Conservation (phyloP, 164 flowering plant species). For the Tetrastigma voinierianum region DNA sequence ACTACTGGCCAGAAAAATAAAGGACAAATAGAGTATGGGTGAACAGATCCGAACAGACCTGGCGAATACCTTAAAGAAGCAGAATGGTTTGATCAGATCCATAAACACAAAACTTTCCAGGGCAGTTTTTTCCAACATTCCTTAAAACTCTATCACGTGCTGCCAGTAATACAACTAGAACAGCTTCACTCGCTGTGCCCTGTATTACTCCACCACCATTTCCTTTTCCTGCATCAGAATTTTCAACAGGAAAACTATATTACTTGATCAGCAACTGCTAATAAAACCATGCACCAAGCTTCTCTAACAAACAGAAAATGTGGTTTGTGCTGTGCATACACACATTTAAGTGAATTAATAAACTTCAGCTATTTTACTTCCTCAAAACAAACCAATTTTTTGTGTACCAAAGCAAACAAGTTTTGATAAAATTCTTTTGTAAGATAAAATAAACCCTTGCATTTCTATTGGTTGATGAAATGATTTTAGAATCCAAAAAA, state of each 20-base stretch:
- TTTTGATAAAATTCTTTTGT: no score
- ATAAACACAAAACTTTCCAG: slow-evolving; percentile 77
- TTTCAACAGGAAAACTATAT: background rate
- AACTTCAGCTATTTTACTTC: no score
- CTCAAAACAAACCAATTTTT: background rate
- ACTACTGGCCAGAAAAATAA: background rate
- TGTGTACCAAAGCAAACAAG: no score
- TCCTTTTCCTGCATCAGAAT: slow-evolving; percentile 70
- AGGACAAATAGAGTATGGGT: background rate
- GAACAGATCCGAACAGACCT: slow-evolving; percentile 38
- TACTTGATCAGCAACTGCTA: background rate
- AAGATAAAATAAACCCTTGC: background rate
- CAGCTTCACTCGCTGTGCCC: slow-evolving; percentile 97
- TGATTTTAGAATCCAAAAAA: background rate
- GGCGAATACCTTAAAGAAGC: no score
- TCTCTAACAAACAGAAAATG: no score
- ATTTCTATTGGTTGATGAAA: background rate
- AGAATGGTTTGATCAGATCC: slow-evolving; percentile 89
- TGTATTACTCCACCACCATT: slow-evolving; percentile 96
- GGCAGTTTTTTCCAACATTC: slow-evolving; percentile 54
- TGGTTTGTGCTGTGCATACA: no score
- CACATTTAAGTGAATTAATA: background rate
- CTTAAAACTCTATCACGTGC: slow-evolving; percentile 74
- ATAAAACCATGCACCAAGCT: background rate
- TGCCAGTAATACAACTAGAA: slow-evolving; percentile 75